Base-by-base conservation (phyloP, 192 early-diverging fungal genomes). In the Pilaira anomala region DNA sequence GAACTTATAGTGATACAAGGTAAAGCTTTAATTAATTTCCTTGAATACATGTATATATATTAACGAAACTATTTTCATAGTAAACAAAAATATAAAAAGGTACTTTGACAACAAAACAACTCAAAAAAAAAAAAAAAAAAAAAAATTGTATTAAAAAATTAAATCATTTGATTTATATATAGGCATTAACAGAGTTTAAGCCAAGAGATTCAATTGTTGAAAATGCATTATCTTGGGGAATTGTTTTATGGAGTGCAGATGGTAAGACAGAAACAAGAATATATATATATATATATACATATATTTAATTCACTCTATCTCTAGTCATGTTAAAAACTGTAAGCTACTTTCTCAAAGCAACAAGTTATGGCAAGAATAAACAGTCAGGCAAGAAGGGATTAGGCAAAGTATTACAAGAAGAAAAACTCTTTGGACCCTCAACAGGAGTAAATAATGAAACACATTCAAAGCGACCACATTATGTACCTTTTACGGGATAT, bases 131-230 rank as follows among this genome's bases (percentile, higher is more conserved):
- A n/a, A n/a, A n/a, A n/a, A n/a, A n/a, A n/a, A n/a, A n/a, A n/a
- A 28, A 29, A 22, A 16, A 22, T 7, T 16, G 12, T 30, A 50
- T 4, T 28, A 16, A 55, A 14, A 16, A 8, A 40, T 25, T 5
- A 46, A 7, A 56, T 19, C 22, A 9, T 49, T 2, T 13, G 29
- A 60, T 18, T 5, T 41, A 54, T 21, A 12, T 11, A 25, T 61
- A 36, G 2, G n/a, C 12, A 16, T 41, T 6, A 28, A 24, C 13
- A 54, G 13, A 44, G 52, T 13, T 30, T 33, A 44, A 50, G 5
- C 57, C 3, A 41, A 70, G 33, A 40, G 59, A 70, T 18, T 50
- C 54, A 6, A 48, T 70, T 49, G 52, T 70, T 9, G 68, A 70
- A n/a, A 57, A 57, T 26, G 54, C 53, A 36, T 42, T 22, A 11